Evolutionary conservation across 257 asterid species (phyloP).

Genomic region (Ilex aquifolium): DNA sequence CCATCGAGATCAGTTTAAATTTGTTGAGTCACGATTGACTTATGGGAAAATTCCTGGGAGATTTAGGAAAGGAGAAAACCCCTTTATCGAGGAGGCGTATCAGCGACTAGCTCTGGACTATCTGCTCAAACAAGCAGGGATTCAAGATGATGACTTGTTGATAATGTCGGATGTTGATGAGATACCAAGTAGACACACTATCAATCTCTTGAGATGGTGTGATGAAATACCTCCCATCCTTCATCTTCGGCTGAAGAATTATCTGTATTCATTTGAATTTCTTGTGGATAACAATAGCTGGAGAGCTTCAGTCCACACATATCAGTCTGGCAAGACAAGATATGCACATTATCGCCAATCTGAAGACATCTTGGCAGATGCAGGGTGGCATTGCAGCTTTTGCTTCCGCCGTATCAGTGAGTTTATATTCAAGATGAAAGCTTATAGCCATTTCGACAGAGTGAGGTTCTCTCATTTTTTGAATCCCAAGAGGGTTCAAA

Average conservation of each 20-base stretch:
- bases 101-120: not conserved
- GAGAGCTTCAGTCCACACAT: conserved; percentile 2
- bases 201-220: conserved; percentile 1
- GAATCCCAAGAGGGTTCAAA: not conserved
- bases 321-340: conserved; percentile 13
- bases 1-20: not conserved
- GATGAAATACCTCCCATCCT: not conserved
- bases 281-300: not conserved
- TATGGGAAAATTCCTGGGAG: not conserved
- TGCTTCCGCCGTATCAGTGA: conserved; percentile 6
- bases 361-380: conserved; percentile 7
- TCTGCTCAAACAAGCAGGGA: not conserved
- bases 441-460: not conserved
- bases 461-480: not conserved
- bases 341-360: conserved; percentile 15
- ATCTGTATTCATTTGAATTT: not conserved
- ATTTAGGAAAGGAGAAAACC: not conserved
- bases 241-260: not conserved
- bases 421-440: not conserved
- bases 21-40: not conserved
- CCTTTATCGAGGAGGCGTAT: not conserved
- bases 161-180: not conserved
- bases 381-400: conserved; percentile 16
- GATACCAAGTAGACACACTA: not conserved
- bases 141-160: conserved; percentile 1